Evolutionary conservation across 2,329 filamentous ascomycete genomes (phyloP).

Genomic region (Colletotrichum echinochloae): DNA sequence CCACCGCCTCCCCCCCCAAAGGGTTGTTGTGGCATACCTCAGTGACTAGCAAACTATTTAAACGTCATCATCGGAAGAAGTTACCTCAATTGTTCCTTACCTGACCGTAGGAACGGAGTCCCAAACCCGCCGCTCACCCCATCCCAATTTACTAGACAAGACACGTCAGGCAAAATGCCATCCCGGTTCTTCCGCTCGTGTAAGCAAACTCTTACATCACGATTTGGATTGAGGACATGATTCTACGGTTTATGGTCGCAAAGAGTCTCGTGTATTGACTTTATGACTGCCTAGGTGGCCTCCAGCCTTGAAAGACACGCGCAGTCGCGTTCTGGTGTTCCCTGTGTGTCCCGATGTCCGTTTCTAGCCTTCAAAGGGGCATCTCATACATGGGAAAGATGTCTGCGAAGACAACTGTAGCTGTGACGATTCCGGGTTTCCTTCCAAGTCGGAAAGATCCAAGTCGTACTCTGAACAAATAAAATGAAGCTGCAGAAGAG

Average conservation of each 20-base stretch:
- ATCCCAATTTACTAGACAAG: no score
- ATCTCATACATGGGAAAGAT: background rate
- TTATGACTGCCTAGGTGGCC: background rate
- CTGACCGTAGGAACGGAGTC: no score
- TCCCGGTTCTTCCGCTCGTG: no score
- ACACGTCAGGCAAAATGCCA: no score
- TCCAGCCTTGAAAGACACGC: background rate
- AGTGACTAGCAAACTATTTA: no score
- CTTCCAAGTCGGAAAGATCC: background rate
- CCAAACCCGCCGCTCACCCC: no score
- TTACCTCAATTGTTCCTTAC: no score
- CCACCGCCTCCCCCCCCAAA: no score
- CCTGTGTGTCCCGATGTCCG: background rate
- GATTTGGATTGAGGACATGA: no score
- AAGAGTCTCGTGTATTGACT: background rate
- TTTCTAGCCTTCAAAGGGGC: background rate
- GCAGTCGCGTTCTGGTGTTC: background rate
- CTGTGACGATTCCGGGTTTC: background rate
- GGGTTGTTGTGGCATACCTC: no score
- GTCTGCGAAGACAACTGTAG: background rate
- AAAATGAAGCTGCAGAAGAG: background rate
- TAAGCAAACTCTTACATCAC: no score
- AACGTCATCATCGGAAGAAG: no score
- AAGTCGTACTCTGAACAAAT: background rate
- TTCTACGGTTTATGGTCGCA: background rate